Evolutionary conservation across 2,329 filamentous ascomycete genomes (phyloP).

Genomic region (Pezicula rhizophila): DNA sequence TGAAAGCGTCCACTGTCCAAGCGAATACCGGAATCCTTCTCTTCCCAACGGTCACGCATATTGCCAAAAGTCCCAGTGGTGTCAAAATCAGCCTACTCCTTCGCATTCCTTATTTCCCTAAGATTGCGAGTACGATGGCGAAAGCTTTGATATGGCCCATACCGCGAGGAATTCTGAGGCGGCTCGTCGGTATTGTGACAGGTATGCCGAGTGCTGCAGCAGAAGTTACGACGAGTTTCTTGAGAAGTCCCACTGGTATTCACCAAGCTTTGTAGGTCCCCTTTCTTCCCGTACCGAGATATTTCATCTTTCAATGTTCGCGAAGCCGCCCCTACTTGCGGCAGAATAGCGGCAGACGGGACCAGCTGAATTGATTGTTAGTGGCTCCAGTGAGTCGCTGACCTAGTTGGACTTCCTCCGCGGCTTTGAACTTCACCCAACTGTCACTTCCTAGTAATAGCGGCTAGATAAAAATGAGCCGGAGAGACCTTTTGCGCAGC

Average conservation of each 20-base stretch:
- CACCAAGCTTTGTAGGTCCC: conserved; percentile 45
- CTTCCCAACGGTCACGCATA: conserved; percentile 70
- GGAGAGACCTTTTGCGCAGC: too few relatives aligned
- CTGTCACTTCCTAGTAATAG: too few relatives aligned
- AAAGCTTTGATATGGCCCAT: conserved; percentile 34
- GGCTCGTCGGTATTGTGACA: conserved; percentile 37
- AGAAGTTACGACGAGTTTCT: conserved; percentile 44
- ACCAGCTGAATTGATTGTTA: too few relatives aligned
- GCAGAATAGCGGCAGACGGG: too few relatives aligned
- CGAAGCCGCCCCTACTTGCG: too few relatives aligned
- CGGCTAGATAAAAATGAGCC: too few relatives aligned
- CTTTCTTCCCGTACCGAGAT: background rate
- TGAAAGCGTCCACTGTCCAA: conserved; percentile 3
- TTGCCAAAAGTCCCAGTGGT: conserved; percentile 57
- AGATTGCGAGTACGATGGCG: conserved; percentile 13
- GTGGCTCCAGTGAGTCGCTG: too few relatives aligned
- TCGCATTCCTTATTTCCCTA: conserved; percentile 26
- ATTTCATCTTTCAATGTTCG: background rate
- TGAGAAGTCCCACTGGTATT: conserved; percentile 51
- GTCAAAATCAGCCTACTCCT: conserved; percentile 40
- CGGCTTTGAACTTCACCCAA: too few relatives aligned
- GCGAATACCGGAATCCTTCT: conserved; percentile 53
- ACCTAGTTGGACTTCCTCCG: too few relatives aligned
- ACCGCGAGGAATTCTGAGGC: conserved; percentile 34
- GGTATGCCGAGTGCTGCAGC: conserved; percentile 45